Percentiles rank a stretch among this genome's conserved stretches.
Conservation (phyloP, 2,329 filamentous ascomycete genomes). For the Venturia asperata region DNA sequence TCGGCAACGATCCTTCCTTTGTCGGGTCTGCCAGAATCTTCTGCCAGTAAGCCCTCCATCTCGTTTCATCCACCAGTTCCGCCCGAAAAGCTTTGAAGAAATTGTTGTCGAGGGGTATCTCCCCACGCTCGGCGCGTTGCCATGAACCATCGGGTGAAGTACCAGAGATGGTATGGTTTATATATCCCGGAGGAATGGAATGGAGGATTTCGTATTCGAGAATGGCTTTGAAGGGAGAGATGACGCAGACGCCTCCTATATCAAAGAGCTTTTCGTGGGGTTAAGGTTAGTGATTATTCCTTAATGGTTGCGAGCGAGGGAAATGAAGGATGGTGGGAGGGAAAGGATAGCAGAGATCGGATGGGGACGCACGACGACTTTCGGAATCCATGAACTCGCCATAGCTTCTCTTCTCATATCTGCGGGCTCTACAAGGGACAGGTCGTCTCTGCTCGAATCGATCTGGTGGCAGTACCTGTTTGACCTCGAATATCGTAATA, state of each 20-base stretch:
- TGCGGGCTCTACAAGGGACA: background rate
- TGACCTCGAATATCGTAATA: no score
- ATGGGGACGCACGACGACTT: constrained; percentile 12
- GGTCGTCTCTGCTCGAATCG: no score
- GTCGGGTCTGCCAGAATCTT: constrained; percentile 40
- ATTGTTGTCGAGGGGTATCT: constrained; percentile 62
- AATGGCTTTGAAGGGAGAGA: constrained; percentile 88
- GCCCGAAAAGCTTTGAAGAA: constrained; percentile 72
- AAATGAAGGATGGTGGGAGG: background rate
- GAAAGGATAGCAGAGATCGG: background rate
- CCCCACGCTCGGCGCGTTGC: constrained; percentile 81
- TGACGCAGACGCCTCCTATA: constrained; percentile 89
- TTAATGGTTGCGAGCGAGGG: background rate
- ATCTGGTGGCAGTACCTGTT: no score
- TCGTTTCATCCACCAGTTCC: constrained; percentile 59
- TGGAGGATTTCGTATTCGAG: constrained; percentile 76
- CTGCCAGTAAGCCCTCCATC: constrained; percentile 59
- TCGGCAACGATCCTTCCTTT: constrained; percentile 26
- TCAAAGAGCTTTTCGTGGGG: constrained; percentile 59
- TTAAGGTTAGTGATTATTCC: background rate
- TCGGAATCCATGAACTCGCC: constrained; percentile 1
- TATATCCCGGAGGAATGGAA: constrained; percentile 76
- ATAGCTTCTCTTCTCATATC: background rate
- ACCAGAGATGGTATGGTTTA: constrained; percentile 82
- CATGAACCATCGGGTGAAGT: constrained; percentile 73